phyloP scores from a whole-genome alignment of 2,329 filamentous ascomycete species.

The Fusarium sp. region DNA sequence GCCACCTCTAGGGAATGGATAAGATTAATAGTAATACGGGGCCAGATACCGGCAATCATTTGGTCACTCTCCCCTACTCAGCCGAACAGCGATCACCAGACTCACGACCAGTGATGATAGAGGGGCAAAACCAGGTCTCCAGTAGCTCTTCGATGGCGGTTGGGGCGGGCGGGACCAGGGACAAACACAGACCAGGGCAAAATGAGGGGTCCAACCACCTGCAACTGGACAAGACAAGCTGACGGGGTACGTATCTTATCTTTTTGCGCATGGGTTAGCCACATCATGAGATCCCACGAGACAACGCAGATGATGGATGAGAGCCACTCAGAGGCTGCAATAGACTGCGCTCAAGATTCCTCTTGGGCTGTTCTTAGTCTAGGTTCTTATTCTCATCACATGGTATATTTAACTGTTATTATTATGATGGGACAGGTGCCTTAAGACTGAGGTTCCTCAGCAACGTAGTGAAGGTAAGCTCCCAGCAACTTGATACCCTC shows the following conservation, averaged over 20 bases:
- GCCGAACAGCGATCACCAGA: conserved; percentile 49
- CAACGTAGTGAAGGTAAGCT: conserved; percentile 95
- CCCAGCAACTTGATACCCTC: conserved; percentile 97
- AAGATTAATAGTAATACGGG: conserved; percentile 6
- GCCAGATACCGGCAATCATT: conserved; percentile 32
- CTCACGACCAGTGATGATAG: conserved; percentile 41
- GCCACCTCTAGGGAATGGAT: background rate
- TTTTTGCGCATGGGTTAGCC: background rate
- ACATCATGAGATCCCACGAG: background rate
- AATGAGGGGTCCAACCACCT: conserved; percentile 32
- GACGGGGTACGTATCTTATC: conserved; percentile 29
- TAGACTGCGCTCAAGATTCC: background rate
- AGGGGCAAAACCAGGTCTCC: conserved; percentile 35
- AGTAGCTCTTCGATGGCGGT: conserved; percentile 12
- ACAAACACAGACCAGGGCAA: background rate
- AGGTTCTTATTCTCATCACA: conserved; percentile 20
- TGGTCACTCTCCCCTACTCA: conserved; percentile 42
- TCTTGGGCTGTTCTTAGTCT: background rate
- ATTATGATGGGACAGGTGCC: conserved; percentile 1
- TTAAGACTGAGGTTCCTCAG: conserved; percentile 78
- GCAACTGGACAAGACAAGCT: conserved; percentile 5
- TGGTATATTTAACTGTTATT: conserved; percentile 27
- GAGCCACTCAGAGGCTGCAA: background rate
- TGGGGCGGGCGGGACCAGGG: conserved; percentile 17
- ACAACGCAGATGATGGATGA: background rate